phyloP scores from a whole-genome alignment of 352 stramenopile genomes.

The Globisporangium camurandrum region DNA sequence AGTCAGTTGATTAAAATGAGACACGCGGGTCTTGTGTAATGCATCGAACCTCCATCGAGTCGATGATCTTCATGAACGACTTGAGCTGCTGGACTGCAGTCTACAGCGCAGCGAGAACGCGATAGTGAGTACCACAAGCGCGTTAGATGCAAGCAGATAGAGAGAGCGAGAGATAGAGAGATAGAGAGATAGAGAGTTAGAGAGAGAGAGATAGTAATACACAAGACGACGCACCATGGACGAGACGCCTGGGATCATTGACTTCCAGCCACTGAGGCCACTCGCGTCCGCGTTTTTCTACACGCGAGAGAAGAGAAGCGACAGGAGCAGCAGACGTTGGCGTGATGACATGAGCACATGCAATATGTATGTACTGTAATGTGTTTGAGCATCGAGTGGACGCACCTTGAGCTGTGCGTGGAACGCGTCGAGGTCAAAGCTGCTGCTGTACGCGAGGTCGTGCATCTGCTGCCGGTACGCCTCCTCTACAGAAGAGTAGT shows the following conservation, averaged over 20 bases:
- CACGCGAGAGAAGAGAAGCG: no score
- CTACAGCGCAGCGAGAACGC: constrained; percentile 16
- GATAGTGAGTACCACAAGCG: neutral
- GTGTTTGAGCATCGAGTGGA: no score
- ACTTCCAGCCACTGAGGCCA: constrained; percentile 69
- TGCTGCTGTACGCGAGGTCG: constrained; percentile 51
- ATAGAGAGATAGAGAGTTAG: no score
- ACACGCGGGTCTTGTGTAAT: no score
- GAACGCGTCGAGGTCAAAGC: constrained; percentile 69
- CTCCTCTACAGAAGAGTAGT: constrained; percentile 34
- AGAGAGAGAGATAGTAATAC: no score
- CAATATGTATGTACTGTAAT: neutral
- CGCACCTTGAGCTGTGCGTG: constrained; percentile 60
- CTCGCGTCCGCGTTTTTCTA: constrained; percentile 76
- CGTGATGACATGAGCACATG: neutral
- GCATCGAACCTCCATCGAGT: constrained; percentile 51
- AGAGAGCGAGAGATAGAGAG: no score
- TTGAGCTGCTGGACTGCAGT: constrained; percentile 84
- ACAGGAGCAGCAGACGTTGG: neutral
- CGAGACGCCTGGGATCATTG: constrained; percentile 71
- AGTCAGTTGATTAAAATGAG: no score
- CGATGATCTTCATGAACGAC: constrained; percentile 69
- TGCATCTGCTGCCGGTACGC: constrained; percentile 75
- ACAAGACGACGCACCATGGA: constrained; percentile 38
- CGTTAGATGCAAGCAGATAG: neutral